phyloP scores from a whole-genome alignment of 2,329 filamentous ascomycete species.

The Fusarium sp. region DNA sequence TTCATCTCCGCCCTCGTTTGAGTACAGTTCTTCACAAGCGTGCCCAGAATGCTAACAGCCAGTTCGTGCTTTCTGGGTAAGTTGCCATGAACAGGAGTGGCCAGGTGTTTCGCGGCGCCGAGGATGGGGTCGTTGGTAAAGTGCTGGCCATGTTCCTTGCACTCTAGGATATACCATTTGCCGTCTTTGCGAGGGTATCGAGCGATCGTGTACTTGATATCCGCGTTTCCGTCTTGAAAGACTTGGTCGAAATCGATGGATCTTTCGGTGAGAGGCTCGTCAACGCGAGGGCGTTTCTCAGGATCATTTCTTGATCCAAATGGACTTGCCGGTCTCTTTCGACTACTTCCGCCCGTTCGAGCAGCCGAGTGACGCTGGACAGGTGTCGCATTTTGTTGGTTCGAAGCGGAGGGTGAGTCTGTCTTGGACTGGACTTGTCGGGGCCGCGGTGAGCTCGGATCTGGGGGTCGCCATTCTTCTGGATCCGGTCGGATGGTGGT shows the following conservation, averaged over 20 bases:
- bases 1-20: not conserved
- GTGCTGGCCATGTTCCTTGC: not conserved
- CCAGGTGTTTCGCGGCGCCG: slow-evolving; percentile 5
- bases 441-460: not conserved
- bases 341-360: not conserved
- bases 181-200: not conserved
- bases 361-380: not conserved
- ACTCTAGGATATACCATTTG: slow-evolving; percentile 20
- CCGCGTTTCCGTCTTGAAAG: slow-evolving; percentile 14
- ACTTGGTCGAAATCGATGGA: slow-evolving; percentile 15
- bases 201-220: not conserved
- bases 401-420: not conserved
- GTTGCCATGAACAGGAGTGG: not conserved
- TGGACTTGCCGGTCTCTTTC: not conserved
- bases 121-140: slow-evolving; percentile 5
- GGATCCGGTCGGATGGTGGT: not conserved
- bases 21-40: slow-evolving; percentile 5
- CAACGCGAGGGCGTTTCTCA: not conserved
- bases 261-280: not conserved
- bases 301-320: not conserved
- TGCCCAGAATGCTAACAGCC: slow-evolving; percentile 6
- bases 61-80: accelerated
- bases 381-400: not conserved
- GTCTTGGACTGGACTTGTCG: not conserved
- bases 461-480: not conserved